Conservation (phyloP, 768 basidiomycete genomes). For the Leccinum imitatum region DNA sequence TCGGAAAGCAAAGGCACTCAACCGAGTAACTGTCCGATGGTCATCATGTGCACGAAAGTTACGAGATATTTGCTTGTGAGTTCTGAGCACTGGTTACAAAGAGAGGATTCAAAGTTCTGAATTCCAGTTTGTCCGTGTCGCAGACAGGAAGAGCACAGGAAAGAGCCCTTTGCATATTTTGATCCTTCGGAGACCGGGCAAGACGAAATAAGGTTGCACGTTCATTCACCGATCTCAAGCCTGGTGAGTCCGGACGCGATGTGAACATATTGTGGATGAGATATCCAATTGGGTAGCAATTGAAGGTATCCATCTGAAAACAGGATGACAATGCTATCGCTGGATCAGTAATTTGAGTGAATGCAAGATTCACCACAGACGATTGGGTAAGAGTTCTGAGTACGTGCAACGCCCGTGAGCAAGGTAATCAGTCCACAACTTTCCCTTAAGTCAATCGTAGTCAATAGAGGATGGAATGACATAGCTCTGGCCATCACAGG, state of each 20-base stretch:
- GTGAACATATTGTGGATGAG: conserved; percentile 4
- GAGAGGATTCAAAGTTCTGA: no score
- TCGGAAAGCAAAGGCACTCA: no score
- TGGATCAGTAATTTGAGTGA: conserved; percentile 16
- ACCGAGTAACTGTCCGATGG: no score
- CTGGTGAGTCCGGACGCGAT: conserved; percentile 9
- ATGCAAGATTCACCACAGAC: conserved; percentile 7
- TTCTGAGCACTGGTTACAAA: no score
- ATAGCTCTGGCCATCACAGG: conserved; percentile 9
- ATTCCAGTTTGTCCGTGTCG: no score
- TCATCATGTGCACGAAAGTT: no score
- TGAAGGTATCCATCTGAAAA: conserved; percentile 5
- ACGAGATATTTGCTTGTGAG: no score
- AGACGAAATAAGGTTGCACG: not conserved
- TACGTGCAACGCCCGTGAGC: not conserved
- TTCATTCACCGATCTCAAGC: not conserved
- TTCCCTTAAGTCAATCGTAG: not conserved
- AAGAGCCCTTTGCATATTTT: no score
- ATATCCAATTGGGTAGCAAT: conserved; percentile 3
- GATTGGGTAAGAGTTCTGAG: not conserved
- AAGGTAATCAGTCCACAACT: conserved; percentile 2
- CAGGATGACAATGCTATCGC: not conserved
- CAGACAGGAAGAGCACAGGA: no score
- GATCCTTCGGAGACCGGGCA: conserved; percentile 1
- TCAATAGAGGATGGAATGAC: not conserved